Percentiles rank a stretch among this genome's conserved stretches.
phyloP scores from a whole-genome alignment of 2,329 filamentous ascomycete species.

The Microsporum ferrugineum region DNA sequence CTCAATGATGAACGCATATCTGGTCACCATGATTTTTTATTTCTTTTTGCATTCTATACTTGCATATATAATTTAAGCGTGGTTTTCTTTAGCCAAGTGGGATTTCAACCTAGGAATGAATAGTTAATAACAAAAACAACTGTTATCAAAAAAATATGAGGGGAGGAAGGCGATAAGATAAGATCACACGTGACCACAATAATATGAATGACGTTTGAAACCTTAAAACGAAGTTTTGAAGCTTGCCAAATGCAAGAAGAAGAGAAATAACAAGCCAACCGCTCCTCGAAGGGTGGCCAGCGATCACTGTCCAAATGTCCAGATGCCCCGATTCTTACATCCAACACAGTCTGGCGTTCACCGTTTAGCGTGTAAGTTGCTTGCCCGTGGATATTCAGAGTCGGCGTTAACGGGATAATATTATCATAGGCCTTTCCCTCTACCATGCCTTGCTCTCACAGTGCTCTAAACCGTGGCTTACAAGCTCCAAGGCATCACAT shows the following conservation, averaged over 20 bases:
- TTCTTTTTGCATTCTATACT: background rate
- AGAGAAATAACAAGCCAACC: background rate
- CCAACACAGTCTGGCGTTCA: slow-evolving; percentile 30
- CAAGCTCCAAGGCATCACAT: slow-evolving; percentile 17
- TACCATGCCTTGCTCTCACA: slow-evolving; percentile 37
- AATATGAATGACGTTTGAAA: background rate
- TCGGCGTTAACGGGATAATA: slow-evolving; percentile 2
- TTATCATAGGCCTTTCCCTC: slow-evolving; percentile 30
- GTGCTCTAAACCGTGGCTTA: slow-evolving; percentile 24
- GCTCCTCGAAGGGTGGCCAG: background rate
- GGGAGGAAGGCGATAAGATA: background rate
- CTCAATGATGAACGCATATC: background rate
- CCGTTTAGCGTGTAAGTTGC: slow-evolving; percentile 34
- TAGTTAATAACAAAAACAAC: background rate
- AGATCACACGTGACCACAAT: background rate
- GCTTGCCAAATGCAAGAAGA: background rate
- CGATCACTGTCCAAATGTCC: slow-evolving; percentile 4
- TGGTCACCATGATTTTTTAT: background rate
- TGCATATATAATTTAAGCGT: slow-evolving; percentile 1
- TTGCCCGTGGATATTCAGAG: background rate
- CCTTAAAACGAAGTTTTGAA: background rate
- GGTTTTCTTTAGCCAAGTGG: background rate
- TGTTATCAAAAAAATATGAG: background rate
- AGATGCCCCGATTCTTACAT: slow-evolving; percentile 29
- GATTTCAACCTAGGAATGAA: background rate